phyloP scores from a whole-genome alignment of 2,329 filamentous ascomycete species.

The Hymenoscyphus albidus region DNA sequence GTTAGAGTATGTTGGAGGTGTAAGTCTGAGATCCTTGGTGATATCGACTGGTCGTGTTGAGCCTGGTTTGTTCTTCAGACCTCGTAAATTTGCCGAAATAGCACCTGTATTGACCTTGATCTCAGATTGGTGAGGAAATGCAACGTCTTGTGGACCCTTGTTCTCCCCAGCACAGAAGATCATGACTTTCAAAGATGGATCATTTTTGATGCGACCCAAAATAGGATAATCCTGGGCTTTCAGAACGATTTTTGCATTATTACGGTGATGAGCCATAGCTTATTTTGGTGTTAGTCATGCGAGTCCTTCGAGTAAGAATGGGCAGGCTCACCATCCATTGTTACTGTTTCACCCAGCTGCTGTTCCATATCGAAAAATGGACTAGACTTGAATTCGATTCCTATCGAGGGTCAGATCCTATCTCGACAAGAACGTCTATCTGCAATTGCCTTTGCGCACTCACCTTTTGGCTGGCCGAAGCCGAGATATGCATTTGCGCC shows the following conservation, averaged over 20 bases:
- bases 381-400: slow-evolving; percentile 64
- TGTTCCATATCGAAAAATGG: slow-evolving; percentile 77
- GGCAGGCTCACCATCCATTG: slow-evolving; percentile 65
- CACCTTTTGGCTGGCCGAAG: slow-evolving; percentile 7
- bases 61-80: slow-evolving; percentile 92
- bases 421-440: background rate
- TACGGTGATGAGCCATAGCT: slow-evolving; percentile 36
- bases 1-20: slow-evolving; percentile 66
- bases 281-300: slow-evolving; percentile 10
- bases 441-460: background rate
- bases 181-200: slow-evolving; percentile 60
- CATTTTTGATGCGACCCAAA: slow-evolving; percentile 23
- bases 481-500: slow-evolving; percentile 10
- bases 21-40: slow-evolving; percentile 69
- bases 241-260: slow-evolving; percentile 55
- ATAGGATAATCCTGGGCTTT: slow-evolving; percentile 46
- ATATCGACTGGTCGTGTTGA: slow-evolving; percentile 93
- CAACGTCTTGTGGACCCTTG: slow-evolving; percentile 65
- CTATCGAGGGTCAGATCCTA: slow-evolving; percentile 17
- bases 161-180: slow-evolving; percentile 74
- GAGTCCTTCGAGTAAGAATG: background rate
- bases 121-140: slow-evolving; percentile 90
- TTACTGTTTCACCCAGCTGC: slow-evolving; percentile 59
- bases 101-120: slow-evolving; percentile 86
- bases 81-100: slow-evolving; percentile 87